Evolutionary conservation across 2,329 filamentous ascomycete species (phyloP), one percentile per base, ranked within the genome.

Genomic region (Aspergillus hiratsukae): DNA sequence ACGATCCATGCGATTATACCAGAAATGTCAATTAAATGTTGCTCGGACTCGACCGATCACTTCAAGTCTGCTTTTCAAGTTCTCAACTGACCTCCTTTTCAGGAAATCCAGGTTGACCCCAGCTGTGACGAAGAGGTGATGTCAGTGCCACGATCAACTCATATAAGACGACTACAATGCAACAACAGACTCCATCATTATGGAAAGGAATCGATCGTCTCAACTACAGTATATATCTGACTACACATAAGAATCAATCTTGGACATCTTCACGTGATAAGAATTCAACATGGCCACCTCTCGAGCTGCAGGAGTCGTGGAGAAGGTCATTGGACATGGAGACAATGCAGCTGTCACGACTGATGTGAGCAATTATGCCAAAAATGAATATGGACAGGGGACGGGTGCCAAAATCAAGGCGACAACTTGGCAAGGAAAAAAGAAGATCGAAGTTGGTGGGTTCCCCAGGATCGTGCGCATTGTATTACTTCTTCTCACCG

Each of bases 391-490:
- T 68, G 83, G 79, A 25, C 76, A 82, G 64, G 73, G 78, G 4
- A 75, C 72, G 3, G 73, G 72, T 31, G 82, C 86, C 64, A 87
- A 75, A 17, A 94, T 96, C 88, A 88, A 90, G 72, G 91, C 91
- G 0, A 75, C 95, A 14, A 83, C 83, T 2, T 96, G 91, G 91
- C 85, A 88, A 73, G 88, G 89, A 52, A 94, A 93, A 78, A 89
- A 91, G 66, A 83, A 79, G 29, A 89, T 96, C 49, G 75, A 88
- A 67, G 78, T 95, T 19, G 76, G 82, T 85, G 71, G 10, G 58
- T 56, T 14, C 25, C 14, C 11, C 7, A 43, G 25, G 21, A 17
- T 41, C 1, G 25, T 21, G 29, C 11, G 14, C 28, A 7, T 8
- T 49, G n/a, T 25, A 2, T 28, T 7, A 7, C 31, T 29, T 50